Base-by-base conservation (phyloP, 2,329 filamentous ascomycete genomes). In the Thyridium curvatum region DNA sequence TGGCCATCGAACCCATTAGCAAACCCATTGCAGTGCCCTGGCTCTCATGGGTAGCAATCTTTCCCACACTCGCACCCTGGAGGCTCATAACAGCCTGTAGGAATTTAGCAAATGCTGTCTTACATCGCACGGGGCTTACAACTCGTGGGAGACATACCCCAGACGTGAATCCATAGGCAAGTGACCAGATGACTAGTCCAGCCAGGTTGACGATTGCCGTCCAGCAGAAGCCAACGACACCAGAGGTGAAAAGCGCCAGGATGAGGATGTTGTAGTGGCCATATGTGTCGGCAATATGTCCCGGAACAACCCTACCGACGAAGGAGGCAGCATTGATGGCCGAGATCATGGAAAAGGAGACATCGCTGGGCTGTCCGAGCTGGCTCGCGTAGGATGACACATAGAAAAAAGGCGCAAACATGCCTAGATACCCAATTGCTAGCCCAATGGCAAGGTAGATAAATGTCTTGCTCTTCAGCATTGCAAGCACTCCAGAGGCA, bases 151-250 rank as follows among this genome's bases (percentile, higher is more conserved):
- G 13, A 43, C 52, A 34, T 45, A 69, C 65, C 0, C 68, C 67
- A 3, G 66, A 70, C 1, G 57, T 52, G 41, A 72, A 71, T 1
- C 68, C 68, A 45, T 69, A 71, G 0, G 60, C 61, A 12, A 61
- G 55, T 1, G 61, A 60, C 45, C 65, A 72, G 4, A 66, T 48
- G 2, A 71, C 60, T 40, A 70, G 54, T 0, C 66, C 67, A 1
- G 66, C 61, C 7, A 65, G 59, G 12, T 52, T 59, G 2, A 56
- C 59, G 2, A 64, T 66, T 14, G 56, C 58, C 4, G 64, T 67
- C 57, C 70, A 66, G 18, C 60, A 65, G n/a, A 72, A 57, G 2
- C 62, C 65, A 18, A 68, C 52, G 1, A 67, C 46, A 0, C 58
- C 62, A 1, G 64, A 58, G 1, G 46, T 39, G 2, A 56, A 37